phyloP scores from a whole-genome alignment of 1,284 basidiomycete genomes.

The Cryptococcus sp. region DNA sequence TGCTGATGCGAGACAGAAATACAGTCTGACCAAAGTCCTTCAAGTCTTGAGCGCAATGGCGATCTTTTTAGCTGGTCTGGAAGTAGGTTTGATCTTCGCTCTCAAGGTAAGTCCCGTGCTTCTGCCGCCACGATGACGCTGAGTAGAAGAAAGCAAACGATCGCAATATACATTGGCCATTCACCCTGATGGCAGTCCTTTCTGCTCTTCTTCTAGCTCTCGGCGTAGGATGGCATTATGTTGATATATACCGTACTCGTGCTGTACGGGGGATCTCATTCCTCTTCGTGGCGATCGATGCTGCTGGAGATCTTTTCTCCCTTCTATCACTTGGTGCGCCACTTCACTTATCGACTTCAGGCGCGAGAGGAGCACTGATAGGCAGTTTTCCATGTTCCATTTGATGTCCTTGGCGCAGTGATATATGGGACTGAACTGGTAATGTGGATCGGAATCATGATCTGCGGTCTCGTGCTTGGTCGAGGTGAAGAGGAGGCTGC shows the following conservation, averaged over 20 bases:
- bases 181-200: constrained; percentile 4
- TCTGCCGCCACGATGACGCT: neutral
- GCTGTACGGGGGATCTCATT: constrained; percentile 6
- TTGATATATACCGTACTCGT: constrained; percentile 4
- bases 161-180: constrained; percentile 2
- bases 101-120: constrained; percentile 1
- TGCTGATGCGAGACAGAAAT: neutral
- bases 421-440: constrained; percentile 6
- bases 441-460: constrained; percentile 9
- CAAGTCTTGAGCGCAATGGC: neutral
- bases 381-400: constrained; percentile 3
- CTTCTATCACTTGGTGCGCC: constrained; percentile 5
- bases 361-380: neutral
- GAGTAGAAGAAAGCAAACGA: neutral
- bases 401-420: constrained; percentile 5
- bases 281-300: constrained; percentile 5
- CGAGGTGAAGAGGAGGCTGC: neutral
- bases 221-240: constrained; percentile 4
- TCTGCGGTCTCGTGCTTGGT: constrained; percentile 4
- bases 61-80: neutral
- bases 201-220: constrained; percentile 6
- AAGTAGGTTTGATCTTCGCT: constrained; percentile 1
- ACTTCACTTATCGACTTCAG: neutral
- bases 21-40: neutral
- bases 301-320: constrained; percentile 4